Evolutionary conservation across 2,329 filamentous ascomycete species (phyloP), one percentile per base, ranked within the genome.

Genomic region (Talaromyces sp.): DNA sequence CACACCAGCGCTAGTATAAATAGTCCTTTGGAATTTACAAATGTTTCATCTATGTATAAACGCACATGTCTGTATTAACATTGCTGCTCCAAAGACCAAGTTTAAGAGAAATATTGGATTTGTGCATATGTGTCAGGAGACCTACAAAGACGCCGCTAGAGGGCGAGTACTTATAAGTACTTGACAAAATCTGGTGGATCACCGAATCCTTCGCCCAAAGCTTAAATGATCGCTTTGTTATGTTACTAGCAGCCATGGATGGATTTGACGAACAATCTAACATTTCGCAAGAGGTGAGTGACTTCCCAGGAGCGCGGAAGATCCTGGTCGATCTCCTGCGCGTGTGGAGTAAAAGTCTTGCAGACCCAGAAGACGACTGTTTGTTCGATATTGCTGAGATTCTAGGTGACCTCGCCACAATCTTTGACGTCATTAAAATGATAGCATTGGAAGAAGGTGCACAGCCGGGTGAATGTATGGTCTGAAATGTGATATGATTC

Each of bases 401-500:
- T 3, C 0, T 46, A 24, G 14, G 13, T 4, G 30, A 36, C 8
- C 30, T 46, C 13, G 30, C 19, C 9, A 3, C 13, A 9, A 11
- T 4, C 6, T 46, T 46, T 13, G 43, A 46, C 2, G 24, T 24
- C 6, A 36, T 46, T 3, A 35, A 35, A 13, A 35, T 24, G 43
- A 11, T 27, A 16, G 43, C 24, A 9, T 46, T 20, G 3, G 30
- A 46, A 27, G 43, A 36, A 1, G 43, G 43, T 27, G 43, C 43
- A 4, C 6, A 10, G 14, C 29, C 30, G 24, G 43, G 43, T 16
- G 11, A 13, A 16, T 46, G 43, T 46, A n/a, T 16, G 30, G 24
- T n/a, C 9, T 46, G 19, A 46, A 46, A 11, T 46, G 43, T 14
- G 43, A 46, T 17, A n/a, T 35, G 6, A 46, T 46, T n/a, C 13